These are phyloP conservation scores for Ogataea siamensis DNA, from an alignment of 805 yeast genomes.

Conservation along the genomic window DNA sequence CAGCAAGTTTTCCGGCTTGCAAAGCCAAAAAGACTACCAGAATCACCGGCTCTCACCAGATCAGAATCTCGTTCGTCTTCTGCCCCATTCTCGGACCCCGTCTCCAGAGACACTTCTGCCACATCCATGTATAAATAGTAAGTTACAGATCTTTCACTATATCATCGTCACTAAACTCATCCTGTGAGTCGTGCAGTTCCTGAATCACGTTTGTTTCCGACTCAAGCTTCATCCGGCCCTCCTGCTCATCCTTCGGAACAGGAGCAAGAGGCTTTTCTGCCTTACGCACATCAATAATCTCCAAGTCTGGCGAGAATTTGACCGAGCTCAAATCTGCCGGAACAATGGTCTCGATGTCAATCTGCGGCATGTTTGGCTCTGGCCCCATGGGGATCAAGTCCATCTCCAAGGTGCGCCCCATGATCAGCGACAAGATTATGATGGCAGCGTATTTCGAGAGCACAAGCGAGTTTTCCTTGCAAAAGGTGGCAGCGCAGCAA, in stretches of 20 bases:
- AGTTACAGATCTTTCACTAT: conserved; percentile 9
- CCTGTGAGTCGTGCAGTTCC: conserved; percentile 20
- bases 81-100: conserved; percentile 8
- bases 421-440: conserved; percentile 59
- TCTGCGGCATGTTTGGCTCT: conserved; percentile 69
- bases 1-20: conserved; percentile 72
- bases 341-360: conserved; percentile 64
- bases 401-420: conserved; percentile 52
- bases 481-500: conserved; percentile 80
- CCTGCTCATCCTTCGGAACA: conserved; percentile 25
- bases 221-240: conserved; percentile 7
- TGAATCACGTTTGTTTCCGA: neutral
- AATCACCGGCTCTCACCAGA: conserved; percentile 45
- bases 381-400: conserved; percentile 65
- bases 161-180: conserved; percentile 27
- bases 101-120: conserved; percentile 6
- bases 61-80: conserved; percentile 10
- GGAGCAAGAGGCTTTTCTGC: conserved; percentile 22
- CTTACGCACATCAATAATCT: conserved; percentile 43
- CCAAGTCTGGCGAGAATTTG: conserved; percentile 60
- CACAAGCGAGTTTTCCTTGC: conserved; percentile 79
- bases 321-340: conserved; percentile 47
- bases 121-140: conserved; percentile 7
- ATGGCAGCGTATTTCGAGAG: conserved; percentile 84
- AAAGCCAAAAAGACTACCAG: conserved; percentile 47